A percentile compares a stretch with the other conserved stretches of the same genome.
Evolutionary conservation across 306 rosid species (phyloP).

Genomic region (Lupinus albus): DNA sequence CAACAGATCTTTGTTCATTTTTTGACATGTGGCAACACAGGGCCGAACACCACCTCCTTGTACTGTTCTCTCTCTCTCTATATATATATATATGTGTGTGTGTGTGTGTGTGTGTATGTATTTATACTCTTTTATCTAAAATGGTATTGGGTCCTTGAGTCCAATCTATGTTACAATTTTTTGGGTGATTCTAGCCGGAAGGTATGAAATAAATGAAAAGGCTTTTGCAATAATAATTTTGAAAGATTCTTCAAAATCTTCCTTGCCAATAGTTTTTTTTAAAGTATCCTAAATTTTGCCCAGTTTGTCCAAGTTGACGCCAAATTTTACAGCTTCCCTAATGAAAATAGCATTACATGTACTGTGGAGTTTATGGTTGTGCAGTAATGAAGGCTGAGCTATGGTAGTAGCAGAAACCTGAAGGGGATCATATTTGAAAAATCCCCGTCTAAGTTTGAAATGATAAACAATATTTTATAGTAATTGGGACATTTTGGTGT

Average conservation of each 20-base stretch:
- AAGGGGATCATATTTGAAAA: not conserved
- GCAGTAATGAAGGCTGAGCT: not conserved
- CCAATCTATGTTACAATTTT: not conserved
- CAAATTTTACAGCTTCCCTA: not conserved
- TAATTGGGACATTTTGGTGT: too few species aligned
- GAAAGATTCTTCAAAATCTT: not conserved
- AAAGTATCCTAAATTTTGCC: not conserved
- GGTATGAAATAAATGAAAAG: not conserved
- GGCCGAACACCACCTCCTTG: too few species aligned
- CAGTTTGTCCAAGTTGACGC: not conserved
- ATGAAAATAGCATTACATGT: too few species aligned
- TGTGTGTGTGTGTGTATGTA: too few species aligned
- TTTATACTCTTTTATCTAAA: too few species aligned
- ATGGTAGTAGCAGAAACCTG: not conserved
- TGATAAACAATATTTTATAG: not conserved
- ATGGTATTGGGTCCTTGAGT: not conserved
- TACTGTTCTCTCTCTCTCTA: too few species aligned
- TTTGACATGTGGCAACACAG: too few species aligned
- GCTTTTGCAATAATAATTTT: not conserved
- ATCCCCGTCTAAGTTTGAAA: not conserved
- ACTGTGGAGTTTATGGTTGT: not conserved
- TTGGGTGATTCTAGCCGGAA: not conserved
- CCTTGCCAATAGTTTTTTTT: not conserved
- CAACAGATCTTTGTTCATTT: too few species aligned
- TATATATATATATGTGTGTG: too few species aligned